phyloP scores from a whole-genome alignment of 1,284 basidiomycete genomes.

The Boletellus deceptivus region DNA sequence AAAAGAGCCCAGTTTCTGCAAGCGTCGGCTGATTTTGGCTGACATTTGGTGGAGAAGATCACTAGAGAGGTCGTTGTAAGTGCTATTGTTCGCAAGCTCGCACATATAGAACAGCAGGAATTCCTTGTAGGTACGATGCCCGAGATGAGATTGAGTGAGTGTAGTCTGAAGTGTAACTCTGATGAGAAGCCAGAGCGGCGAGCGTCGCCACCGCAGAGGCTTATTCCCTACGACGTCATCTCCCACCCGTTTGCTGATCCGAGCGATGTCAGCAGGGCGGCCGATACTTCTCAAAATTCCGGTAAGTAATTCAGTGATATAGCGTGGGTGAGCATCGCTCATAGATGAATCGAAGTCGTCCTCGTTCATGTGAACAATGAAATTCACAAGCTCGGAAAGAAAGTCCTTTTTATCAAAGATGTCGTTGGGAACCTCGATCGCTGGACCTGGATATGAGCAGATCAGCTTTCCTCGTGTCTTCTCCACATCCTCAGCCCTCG shows the following conservation, averaged over 20 bases:
- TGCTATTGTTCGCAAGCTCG: conserved; percentile 25
- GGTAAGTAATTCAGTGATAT: too few relatives aligned
- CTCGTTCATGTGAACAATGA: too few relatives aligned
- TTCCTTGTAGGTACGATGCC: conserved; percentile 37
- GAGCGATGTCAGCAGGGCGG: conserved; percentile 23
- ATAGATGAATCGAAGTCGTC: too few relatives aligned
- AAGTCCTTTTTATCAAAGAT: too few relatives aligned
- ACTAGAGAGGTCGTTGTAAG: conserved; percentile 21
- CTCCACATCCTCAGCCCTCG: conserved; percentile 18
- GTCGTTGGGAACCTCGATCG: too few relatives aligned
- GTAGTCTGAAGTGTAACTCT: conserved; percentile 41
- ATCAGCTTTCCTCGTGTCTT: conserved; percentile 31
- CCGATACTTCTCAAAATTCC: too few relatives aligned
- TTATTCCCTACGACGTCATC: conserved; percentile 31
- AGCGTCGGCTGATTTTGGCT: conserved; percentile 34
- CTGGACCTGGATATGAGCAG: too few relatives aligned
- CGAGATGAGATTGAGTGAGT: conserved; percentile 20
- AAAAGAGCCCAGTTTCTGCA: conserved; percentile 33
- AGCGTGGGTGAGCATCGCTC: too few relatives aligned
- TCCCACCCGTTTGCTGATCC: conserved; percentile 32
- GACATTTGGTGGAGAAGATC: conserved; percentile 30
- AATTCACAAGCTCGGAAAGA: too few relatives aligned
- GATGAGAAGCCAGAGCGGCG: conserved; percentile 35
- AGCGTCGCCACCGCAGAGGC: conserved; percentile 38
- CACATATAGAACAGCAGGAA: conserved; percentile 44